Percentiles rank a stretch among this genome's conserved stretches.
phyloP scores from a whole-genome alignment of 176 grass and related monocot species.

The Avena eriantha region DNA sequence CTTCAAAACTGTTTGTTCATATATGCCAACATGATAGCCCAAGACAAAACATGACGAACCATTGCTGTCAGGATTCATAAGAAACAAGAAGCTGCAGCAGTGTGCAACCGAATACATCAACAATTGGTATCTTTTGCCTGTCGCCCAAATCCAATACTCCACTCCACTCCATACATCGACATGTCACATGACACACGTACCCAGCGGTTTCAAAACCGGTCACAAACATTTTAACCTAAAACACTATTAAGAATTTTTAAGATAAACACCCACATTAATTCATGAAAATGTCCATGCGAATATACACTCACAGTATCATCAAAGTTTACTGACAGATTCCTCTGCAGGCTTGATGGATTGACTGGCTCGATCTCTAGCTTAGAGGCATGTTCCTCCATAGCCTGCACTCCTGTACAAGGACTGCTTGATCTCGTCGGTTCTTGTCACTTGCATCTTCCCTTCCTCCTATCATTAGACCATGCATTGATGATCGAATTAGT shows the following conservation, averaged over 20 bases:
- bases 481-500: neutral
- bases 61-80: slow-evolving; percentile 33
- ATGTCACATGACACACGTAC: neutral
- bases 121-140: slow-evolving; percentile 38
- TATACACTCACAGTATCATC: neutral
- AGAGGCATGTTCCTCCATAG: slow-evolving; percentile 63
- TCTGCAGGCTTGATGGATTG: neutral
- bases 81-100: slow-evolving; percentile 25
- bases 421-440: slow-evolving; percentile 71
- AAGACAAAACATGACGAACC: slow-evolving; percentile 41
- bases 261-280: slow-evolving; percentile 18
- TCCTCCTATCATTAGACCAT: slow-evolving; percentile 40
- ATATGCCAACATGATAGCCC: slow-evolving; percentile 37
- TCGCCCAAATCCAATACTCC: slow-evolving; percentile 26
- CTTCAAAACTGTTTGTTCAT: slow-evolving; percentile 23
- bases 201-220: slow-evolving; percentile 26
- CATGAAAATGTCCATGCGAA: neutral
- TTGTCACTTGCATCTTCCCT: slow-evolving; percentile 42
- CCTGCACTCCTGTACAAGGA: slow-evolving; percentile 69
- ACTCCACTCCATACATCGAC: neutral
- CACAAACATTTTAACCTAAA: slow-evolving; percentile 10
- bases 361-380: neutral
- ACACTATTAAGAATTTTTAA: neutral
- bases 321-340: neutral
- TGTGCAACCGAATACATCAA: slow-evolving; percentile 10